Conservation (phyloP, 768 basidiomycete species). For the Lyophyllum semitale region DNA sequence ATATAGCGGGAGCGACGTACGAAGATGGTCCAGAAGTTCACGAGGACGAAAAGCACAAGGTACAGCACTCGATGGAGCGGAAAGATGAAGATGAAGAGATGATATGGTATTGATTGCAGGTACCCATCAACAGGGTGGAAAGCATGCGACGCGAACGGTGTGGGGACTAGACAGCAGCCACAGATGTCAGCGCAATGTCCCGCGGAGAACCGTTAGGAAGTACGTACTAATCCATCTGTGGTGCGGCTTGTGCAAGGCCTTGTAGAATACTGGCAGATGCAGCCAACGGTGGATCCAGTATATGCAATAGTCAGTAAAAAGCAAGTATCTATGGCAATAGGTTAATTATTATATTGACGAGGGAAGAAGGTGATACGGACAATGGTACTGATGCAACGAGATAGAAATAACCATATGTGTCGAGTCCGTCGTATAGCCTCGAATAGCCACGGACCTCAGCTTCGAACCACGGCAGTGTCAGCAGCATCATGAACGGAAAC, state of each 20-base stretch:
- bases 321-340: slow-evolving; percentile 54
- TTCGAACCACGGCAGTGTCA: slow-evolving; percentile 94
- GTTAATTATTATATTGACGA: neutral
- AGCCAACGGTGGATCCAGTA: slow-evolving; percentile 97
- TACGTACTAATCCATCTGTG: slow-evolving; percentile 96
- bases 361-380: slow-evolving; percentile 41
- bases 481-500: slow-evolving; percentile 78
- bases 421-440: slow-evolving; percentile 73
- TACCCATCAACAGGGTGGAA: slow-evolving; percentile 98
- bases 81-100: slow-evolving; percentile 87
- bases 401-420: slow-evolving; percentile 80
- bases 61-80: slow-evolving; percentile 87
- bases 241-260: slow-evolving; percentile 93
- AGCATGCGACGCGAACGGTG: slow-evolving; percentile 95
- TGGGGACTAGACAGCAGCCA: slow-evolving; percentile 69
- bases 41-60: slow-evolving; percentile 83
- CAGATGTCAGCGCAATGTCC: neutral
- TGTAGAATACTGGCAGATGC: slow-evolving; percentile 87
- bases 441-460: slow-evolving; percentile 88
- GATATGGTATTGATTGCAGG: slow-evolving; percentile 92
- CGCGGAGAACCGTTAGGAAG: neutral
- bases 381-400: slow-evolving; percentile 66
- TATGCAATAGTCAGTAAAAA: slow-evolving; percentile 90
- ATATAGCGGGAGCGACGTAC: slow-evolving; percentile 44
- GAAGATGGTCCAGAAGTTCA: slow-evolving; percentile 94